phyloP scores from a whole-genome alignment of 2,329 filamentous ascomycete genomes.

The Fusarium sp. region DNA sequence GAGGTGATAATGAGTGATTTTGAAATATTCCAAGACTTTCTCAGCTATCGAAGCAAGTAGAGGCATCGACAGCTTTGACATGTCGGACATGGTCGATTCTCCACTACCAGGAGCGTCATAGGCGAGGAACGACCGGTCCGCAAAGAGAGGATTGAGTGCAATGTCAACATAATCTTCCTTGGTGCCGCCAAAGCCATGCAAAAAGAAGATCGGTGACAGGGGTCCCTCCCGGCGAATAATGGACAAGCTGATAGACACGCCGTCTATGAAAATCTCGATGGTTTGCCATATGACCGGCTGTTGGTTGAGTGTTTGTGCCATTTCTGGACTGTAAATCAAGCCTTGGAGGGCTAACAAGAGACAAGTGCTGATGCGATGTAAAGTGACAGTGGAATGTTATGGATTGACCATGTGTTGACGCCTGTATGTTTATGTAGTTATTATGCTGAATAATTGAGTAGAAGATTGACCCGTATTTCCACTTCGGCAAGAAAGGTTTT shows the following conservation, averaged over 20 bases:
- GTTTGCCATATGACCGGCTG: not conserved
- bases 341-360: too few species aligned
- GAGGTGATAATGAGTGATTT: not conserved
- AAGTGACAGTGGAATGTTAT: too few species aligned
- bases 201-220: not conserved
- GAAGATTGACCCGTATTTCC: not conserved
- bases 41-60: not conserved
- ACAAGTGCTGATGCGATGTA: too few species aligned
- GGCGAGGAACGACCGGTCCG: not conserved
- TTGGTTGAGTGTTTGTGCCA: not conserved
- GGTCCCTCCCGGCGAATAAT: not conserved
- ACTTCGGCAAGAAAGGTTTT: not conserved
- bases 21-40: not conserved
- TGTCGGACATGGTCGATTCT: not conserved
- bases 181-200: conserved; percentile 1
- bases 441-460: not conserved
- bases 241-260: not conserved
- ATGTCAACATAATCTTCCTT: conserved; percentile 7
- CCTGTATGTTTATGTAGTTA: too few species aligned
- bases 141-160: not conserved
- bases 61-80: not conserved
- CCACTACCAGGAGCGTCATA: conserved; percentile 3
- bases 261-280: not conserved
- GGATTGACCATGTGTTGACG: too few species aligned
- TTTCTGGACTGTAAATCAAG: not conserved